Percentiles rank a stretch among this genome's conserved stretches.
phyloP scores from a whole-genome alignment of 2,329 filamentous ascomycete species.

The Davidsoniella virescens region DNA sequence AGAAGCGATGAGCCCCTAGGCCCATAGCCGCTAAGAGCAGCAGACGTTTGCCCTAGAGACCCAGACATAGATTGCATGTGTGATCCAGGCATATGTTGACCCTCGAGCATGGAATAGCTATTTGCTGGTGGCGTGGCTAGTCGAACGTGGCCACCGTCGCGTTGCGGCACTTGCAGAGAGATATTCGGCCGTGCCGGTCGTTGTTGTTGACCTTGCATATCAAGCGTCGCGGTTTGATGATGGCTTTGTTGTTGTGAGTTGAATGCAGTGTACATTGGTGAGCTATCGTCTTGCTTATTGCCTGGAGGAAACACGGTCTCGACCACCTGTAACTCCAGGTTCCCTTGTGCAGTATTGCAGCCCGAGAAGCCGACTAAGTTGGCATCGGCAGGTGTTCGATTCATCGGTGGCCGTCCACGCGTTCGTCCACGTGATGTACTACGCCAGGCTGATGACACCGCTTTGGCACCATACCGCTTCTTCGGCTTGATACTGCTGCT shows the following conservation, averaged over 20 bases:
- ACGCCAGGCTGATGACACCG: constrained; percentile 83
- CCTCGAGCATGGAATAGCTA: too few relatives aligned
- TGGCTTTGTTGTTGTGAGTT: too few relatives aligned
- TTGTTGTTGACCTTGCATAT: constrained; percentile 4
- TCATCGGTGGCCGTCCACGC: constrained; percentile 54
- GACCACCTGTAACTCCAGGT: background rate
- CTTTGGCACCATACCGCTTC: constrained; percentile 57
- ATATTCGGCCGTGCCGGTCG: constrained; percentile 23
- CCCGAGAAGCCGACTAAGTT: background rate
- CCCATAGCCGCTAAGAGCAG: too few relatives aligned
- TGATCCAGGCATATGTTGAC: too few relatives aligned
- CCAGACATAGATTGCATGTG: too few relatives aligned
- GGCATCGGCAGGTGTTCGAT: background rate
- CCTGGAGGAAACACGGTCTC: background rate
- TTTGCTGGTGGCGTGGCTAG: constrained; percentile 41
- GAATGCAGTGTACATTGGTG: constrained; percentile 15
- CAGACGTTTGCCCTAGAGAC: too few relatives aligned
- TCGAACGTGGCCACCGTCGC: constrained; percentile 41
- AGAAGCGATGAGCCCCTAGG: too few relatives aligned
- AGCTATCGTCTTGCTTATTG: constrained; percentile 18
- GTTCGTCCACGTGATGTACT: constrained; percentile 39
- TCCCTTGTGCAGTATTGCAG: too few relatives aligned
- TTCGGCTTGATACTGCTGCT: constrained; percentile 24
- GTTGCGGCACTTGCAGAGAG: constrained; percentile 29
- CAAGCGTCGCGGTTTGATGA: too few relatives aligned